phyloP scores from a whole-genome alignment of 1,284 basidiomycete species.

The Mycosarcoma maydis region DNA sequence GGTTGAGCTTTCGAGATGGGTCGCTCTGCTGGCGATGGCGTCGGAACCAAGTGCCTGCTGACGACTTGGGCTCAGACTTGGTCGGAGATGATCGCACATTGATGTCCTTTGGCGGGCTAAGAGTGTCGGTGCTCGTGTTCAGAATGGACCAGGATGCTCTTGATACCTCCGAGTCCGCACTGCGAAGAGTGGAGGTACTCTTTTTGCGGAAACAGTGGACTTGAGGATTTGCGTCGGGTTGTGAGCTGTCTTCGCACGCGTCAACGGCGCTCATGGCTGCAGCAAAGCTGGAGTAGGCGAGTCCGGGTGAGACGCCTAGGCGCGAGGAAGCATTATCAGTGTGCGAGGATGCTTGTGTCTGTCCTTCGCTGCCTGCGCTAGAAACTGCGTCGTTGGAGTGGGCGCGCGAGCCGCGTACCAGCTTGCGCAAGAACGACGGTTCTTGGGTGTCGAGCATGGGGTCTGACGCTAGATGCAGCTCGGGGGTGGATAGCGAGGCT shows the following conservation, averaged over 20 bases:
- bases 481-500: constrained; percentile 53
- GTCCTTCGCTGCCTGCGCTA: constrained; percentile 12
- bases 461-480: constrained; percentile 57
- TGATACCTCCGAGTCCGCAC: constrained; percentile 12
- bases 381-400: constrained; percentile 26
- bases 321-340: constrained; percentile 13
- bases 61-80: constrained; percentile 12
- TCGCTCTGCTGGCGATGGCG: constrained; percentile 22
- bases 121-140: constrained; percentile 45
- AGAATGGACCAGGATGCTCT: constrained; percentile 17
- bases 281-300: constrained; percentile 41
- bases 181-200: constrained; percentile 23
- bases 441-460: constrained; percentile 50
- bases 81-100: constrained; percentile 7
- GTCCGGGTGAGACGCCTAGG: constrained; percentile 12
- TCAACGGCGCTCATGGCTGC: constrained; percentile 47
- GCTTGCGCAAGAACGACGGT: constrained; percentile 40
- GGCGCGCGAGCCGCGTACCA: constrained; percentile 25
- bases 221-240: neutral
- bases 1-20: constrained; percentile 3
- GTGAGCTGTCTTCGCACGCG: constrained; percentile 7
- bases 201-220: constrained; percentile 25
- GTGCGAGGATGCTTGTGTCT: constrained; percentile 3
- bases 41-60: constrained; percentile 21
- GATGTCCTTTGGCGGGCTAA: constrained; percentile 17